Evolutionary conservation across 495 filamentous ascomycete genomes (phyloP).

Genomic region (Oleoguttula mirabilis): DNA sequence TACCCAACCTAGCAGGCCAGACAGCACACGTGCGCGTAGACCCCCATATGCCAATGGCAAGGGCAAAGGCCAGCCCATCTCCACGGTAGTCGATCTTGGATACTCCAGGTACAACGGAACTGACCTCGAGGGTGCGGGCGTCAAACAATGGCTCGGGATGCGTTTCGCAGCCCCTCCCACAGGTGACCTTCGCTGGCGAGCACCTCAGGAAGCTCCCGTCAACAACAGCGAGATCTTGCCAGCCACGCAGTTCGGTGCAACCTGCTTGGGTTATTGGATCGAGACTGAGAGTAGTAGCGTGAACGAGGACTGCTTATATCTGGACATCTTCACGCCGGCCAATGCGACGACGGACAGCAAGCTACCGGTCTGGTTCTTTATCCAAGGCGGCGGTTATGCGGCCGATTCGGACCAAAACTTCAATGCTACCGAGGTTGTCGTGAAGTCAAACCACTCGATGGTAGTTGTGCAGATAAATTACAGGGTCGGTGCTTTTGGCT

Average conservation of each 20-base stretch:
- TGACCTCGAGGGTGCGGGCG: conserved; percentile 1
- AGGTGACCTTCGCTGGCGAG: conserved; percentile 15
- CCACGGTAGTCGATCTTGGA: conserved; percentile 12
- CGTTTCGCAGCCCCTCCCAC: conserved; percentile 12
- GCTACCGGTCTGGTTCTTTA: conserved; percentile 58
- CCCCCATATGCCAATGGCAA: too few relatives aligned
- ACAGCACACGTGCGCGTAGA: too few relatives aligned
- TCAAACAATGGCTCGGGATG: conserved; percentile 16
- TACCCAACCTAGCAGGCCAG: too few relatives aligned
- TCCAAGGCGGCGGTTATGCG: conserved; percentile 56
- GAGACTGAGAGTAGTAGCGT: background rate
- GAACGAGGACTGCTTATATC: conserved; percentile 23
- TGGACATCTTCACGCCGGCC: conserved; percentile 48
- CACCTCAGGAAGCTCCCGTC: conserved; percentile 6
- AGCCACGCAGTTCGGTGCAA: conserved; percentile 4
- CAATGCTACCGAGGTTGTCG: conserved; percentile 43
- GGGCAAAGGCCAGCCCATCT: conserved; percentile 11
- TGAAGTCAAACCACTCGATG: conserved; percentile 43
- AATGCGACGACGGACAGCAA: conserved; percentile 44
- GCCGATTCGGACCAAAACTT: conserved; percentile 49
- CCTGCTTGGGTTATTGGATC: conserved; percentile 7
- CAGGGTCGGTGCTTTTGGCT: conserved; percentile 49
- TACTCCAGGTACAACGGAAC: conserved; percentile 14
- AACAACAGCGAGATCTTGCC: conserved; percentile 4
- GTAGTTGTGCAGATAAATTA: conserved; percentile 39